Base-by-base conservation (phyloP, 2,329 filamentous ascomycete genomes). In the Verticillium zaregamsianum region DNA sequence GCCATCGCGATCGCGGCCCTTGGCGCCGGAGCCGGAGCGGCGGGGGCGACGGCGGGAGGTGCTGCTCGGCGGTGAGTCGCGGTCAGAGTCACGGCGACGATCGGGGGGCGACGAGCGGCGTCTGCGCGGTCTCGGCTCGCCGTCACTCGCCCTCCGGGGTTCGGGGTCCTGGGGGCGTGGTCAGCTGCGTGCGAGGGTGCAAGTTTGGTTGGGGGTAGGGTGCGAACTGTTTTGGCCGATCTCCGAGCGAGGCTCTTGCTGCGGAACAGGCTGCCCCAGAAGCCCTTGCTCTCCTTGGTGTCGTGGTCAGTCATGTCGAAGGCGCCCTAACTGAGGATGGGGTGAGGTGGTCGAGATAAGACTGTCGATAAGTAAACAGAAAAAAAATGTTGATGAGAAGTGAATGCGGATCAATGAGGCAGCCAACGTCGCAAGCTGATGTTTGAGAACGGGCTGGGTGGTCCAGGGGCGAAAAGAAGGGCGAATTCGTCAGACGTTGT, bases 221-320 rank as follows among this genome's bases (percentile, higher is more conserved):
- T 17, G 28, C 62, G 57, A 70, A 80, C 75, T 63, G 75, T 68
- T 66, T 72, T 77, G 49, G 69, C 68, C 57, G 65, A 66, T 63
- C 73, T 72, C 60, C 71, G 73, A 25, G 78, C 74, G 59, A 75
- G 73, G 70, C 79, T 82, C 63, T 77, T 77, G 64, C 74, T 79
- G 65, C 82, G 79, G 66, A 86, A 77, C 61, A 86, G 72, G 63
- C 74, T 75, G 35, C 76, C 74, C 79, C 78, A 80, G 64, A 84
- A 80, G 57, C 78, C 73, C 67, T 77, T 80, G 72, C 79, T 79
- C 67, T 76, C 76, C 59, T 61, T 70, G 49, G 71, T 70, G 56
- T 66, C 66, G 59, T 70, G 69, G 59, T 74, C 73, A 59, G 74
- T 69, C 74, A 74, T 75, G 66, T n/a, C 45, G 20, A 23, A 49